These are phyloP conservation scores for Fusarium protoensiforme DNA, from an alignment of 2,329 filamentous ascomycete species.

Conservation along the genomic window DNA sequence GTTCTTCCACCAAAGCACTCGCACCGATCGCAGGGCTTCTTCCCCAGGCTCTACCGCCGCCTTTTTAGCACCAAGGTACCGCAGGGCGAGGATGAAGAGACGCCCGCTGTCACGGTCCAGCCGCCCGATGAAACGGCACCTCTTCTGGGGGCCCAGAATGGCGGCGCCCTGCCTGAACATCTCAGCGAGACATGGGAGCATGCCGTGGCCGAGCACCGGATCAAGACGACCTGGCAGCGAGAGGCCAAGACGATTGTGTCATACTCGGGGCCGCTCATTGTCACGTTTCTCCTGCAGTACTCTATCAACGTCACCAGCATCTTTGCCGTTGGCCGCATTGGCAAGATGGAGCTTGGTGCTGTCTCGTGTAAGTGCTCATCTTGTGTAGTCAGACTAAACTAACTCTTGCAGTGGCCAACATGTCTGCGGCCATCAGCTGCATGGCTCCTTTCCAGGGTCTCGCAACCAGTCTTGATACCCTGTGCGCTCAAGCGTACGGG, in stretches of 20 bases:
- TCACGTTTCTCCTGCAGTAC: conserved; percentile 82
- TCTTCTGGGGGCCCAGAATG: conserved; percentile 51
- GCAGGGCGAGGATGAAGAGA: conserved; percentile 51
- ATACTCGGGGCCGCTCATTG: conserved; percentile 76
- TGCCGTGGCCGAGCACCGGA: conserved; percentile 81
- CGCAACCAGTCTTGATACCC: conserved; percentile 88
- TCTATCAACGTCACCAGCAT: conserved; percentile 85
- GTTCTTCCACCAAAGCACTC: conserved; percentile 71
- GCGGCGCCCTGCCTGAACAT: conserved; percentile 61
- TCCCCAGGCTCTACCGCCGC: conserved; percentile 56
- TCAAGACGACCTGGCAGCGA: conserved; percentile 91
- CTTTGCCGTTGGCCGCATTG: conserved; percentile 81
- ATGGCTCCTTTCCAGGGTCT: conserved; percentile 85
- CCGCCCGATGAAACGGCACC: conserved; percentile 55
- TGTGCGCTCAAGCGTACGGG: conserved; percentile 94
- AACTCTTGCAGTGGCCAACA: conserved; percentile 61
- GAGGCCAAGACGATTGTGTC: conserved; percentile 83
- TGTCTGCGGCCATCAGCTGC: conserved; percentile 84
- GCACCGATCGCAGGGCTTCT: conserved; percentile 48
- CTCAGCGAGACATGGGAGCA: conserved; percentile 85
- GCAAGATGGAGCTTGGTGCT: conserved; percentile 67
- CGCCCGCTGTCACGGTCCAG: conserved; percentile 47
- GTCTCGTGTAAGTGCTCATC: conserved; percentile 52
- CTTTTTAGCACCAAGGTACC: conserved; percentile 68
- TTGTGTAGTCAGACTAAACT: background rate